Percentiles rank a stretch among this genome's conserved stretches.
phyloP scores from a whole-genome alignment of 2,329 filamentous ascomycete species.

The Diaporthe helianthi region DNA sequence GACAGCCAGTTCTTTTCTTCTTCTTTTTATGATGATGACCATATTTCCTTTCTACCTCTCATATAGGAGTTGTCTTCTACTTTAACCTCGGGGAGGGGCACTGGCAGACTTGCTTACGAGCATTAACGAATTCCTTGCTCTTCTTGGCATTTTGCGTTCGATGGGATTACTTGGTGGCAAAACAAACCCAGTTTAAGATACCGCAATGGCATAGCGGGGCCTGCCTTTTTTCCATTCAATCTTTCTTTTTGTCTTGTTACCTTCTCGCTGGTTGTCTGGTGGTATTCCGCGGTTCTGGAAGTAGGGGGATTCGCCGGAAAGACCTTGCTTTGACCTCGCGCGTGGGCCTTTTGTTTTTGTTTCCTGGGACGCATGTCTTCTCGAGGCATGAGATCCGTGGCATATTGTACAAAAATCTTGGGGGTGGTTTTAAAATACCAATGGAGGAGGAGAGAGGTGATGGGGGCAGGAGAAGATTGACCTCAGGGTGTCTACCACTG shows the following conservation, averaged over 20 bases:
- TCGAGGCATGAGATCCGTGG: neutral
- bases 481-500: slow-evolving; percentile 15
- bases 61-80: slow-evolving; percentile 28
- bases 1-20: slow-evolving; percentile 5
- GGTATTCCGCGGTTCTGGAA: slow-evolving; percentile 10
- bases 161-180: slow-evolving; percentile 27
- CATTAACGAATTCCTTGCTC: slow-evolving; percentile 34
- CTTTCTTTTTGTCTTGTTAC: neutral
- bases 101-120: slow-evolving; percentile 29
- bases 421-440: slow-evolving; percentile 23
- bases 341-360: neutral
- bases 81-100: slow-evolving; percentile 25
- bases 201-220: slow-evolving; percentile 35
- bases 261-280: slow-evolving; percentile 3
- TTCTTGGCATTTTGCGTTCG: slow-evolving; percentile 34
- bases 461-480: slow-evolving; percentile 3
- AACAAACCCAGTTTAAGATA: slow-evolving; percentile 31
- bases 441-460: neutral
- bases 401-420: slow-evolving; percentile 27
- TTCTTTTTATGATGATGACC: slow-evolving; percentile 33
- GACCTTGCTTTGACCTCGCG: neutral
- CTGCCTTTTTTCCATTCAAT: slow-evolving; percentile 24
- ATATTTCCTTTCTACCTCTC: slow-evolving; percentile 26
- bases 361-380: slow-evolving; percentile 1
- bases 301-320: neutral